Conservation (phyloP, 225 moss, liverwort and hornwort species). For the Pseudoscleropodium purum region DNA sequence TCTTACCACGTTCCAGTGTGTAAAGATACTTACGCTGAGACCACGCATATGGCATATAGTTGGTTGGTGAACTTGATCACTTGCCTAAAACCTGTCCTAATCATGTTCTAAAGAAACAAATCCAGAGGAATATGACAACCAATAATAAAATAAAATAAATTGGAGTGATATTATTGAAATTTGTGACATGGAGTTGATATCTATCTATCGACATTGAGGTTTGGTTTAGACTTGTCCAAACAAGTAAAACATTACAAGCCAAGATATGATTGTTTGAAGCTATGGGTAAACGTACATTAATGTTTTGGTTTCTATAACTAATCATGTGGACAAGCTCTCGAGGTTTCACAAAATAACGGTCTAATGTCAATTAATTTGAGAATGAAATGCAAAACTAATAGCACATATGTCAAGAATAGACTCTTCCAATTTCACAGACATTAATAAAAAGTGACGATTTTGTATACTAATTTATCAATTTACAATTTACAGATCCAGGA, state of each 20-base stretch:
- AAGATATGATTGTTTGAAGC: neutral
- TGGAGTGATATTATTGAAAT: neutral
- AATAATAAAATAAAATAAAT: neutral
- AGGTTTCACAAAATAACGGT: neutral
- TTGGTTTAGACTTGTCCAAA: neutral
- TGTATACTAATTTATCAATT: neutral
- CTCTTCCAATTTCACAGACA: too few relatives aligned
- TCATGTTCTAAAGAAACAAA: neutral
- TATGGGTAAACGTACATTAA: neutral
- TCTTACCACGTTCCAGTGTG: too few relatives aligned
- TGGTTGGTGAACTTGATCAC: slow-evolving; percentile 7
- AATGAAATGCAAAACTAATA: too few relatives aligned
- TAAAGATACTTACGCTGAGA: too few relatives aligned
- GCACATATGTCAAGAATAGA: too few relatives aligned
- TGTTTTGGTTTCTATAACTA: neutral
- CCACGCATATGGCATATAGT: too few relatives aligned
- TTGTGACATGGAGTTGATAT: neutral
- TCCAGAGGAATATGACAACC: neutral
- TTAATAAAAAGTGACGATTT: too few relatives aligned
- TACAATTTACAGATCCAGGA: neutral
- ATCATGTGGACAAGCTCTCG: neutral
- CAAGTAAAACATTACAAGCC: neutral
- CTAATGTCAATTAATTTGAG: neutral
- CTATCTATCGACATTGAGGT: neutral
- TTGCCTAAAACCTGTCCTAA: neutral